phyloP scores from a whole-genome alignment of 2,329 filamentous ascomycete species.

The Trichophyton rubrum region DNA sequence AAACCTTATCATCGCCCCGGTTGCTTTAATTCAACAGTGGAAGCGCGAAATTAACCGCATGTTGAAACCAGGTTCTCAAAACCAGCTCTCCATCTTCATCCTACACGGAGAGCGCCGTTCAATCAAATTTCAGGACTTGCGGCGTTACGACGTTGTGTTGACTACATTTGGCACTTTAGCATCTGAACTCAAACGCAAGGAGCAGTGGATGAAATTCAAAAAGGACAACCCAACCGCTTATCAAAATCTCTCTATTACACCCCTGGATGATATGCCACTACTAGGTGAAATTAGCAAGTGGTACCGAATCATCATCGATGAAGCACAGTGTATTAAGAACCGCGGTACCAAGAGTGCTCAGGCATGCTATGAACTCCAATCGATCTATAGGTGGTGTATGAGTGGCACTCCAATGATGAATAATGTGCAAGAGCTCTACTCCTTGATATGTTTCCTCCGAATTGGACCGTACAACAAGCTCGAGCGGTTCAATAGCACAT shows the following conservation, averaged over 20 bases:
- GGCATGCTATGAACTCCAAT: conserved; percentile 46
- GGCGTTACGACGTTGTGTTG: conserved; percentile 58
- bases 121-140: conserved; percentile 47
- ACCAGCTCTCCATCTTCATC: conserved; percentile 53
- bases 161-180: conserved; percentile 66
- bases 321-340: conserved; percentile 74
- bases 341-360: conserved; percentile 48
- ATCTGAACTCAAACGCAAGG: conserved; percentile 51
- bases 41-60: conserved; percentile 64
- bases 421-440: conserved; percentile 61
- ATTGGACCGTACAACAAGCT: conserved; percentile 62
- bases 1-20: conserved; percentile 69
- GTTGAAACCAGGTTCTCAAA: conserved; percentile 39
- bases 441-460: conserved; percentile 61
- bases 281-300: conserved; percentile 50
- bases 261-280: conserved; percentile 40
- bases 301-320: conserved; percentile 62
- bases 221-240: conserved; percentile 31
- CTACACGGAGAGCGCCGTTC: conserved; percentile 53
- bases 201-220: conserved; percentile 40
- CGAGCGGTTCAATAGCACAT: conserved; percentile 48
- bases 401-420: conserved; percentile 89
- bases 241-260: conserved; percentile 21
- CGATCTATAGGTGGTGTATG: conserved; percentile 58
- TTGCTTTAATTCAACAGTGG: conserved; percentile 75